These are phyloP conservation scores for Colletotrichum caudatum DNA, from an alignment of 2,329 filamentous ascomycete species.

Conservation along the genomic window DNA sequence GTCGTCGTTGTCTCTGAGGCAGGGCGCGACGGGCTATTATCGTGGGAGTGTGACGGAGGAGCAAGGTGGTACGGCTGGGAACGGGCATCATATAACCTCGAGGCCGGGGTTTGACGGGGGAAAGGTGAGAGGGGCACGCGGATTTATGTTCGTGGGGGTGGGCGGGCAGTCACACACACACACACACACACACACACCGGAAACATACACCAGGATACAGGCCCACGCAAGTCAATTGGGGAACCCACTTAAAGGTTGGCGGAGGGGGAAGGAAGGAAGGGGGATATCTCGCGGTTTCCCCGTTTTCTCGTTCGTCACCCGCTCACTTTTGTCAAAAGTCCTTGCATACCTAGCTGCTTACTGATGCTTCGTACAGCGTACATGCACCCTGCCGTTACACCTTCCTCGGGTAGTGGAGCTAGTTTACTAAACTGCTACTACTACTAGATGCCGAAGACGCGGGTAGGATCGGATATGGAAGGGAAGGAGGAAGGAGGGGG, in stretches of 20 bases:
- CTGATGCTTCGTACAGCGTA: slow-evolving; percentile 1
- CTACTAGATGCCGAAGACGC: slow-evolving; percentile 1
- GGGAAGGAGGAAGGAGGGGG: not conserved
- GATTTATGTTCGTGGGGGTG: slow-evolving; percentile 21
- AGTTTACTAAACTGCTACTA: no score
- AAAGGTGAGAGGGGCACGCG: not conserved
- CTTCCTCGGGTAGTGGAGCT: slow-evolving; percentile 30
- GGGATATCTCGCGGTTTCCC: not conserved
- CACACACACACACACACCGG: no score
- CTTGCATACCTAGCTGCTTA: slow-evolving; percentile 6
- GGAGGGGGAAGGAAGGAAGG: not conserved
- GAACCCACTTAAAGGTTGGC: slow-evolving; percentile 21
- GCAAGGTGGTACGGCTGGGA: not conserved
- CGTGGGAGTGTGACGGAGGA: slow-evolving; percentile 21
- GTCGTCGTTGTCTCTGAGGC: not conserved
- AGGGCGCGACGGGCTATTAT: slow-evolving; percentile 16
- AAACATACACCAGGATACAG: slow-evolving; percentile 2
- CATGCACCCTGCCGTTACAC: not conserved
- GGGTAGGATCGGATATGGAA: not conserved
- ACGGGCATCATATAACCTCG: not conserved
- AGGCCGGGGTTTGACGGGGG: no score
- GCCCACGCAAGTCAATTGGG: slow-evolving; percentile 22
- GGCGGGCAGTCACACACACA: not conserved
- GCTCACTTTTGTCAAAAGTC: slow-evolving; percentile 1
- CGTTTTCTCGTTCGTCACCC: not conserved